Percentiles rank a stretch among this genome's conserved stretches.
These are phyloP conservation scores for Davidsoniella eucalypti DNA, from an alignment of 2,329 filamentous ascomycete genomes.

Conservation along the genomic window DNA sequence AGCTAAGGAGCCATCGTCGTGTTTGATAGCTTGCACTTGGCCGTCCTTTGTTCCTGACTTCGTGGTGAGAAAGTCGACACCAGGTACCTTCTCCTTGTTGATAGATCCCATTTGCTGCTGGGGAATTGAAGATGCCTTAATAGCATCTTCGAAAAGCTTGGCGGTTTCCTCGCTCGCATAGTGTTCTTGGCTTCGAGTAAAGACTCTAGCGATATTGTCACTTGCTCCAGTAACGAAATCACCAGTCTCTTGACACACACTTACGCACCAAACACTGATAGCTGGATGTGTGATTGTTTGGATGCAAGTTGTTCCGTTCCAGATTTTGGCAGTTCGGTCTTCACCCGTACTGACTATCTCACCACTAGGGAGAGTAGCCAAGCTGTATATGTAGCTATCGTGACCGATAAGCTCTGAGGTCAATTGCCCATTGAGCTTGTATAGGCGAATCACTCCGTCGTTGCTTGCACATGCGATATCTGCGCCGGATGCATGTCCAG, in stretches of 20 bases:
- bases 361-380: constrained; percentile 61
- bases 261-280: constrained; percentile 88
- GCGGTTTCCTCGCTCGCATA: constrained; percentile 53
- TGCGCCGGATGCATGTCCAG: constrained; percentile 60
- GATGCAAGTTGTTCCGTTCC: constrained; percentile 66
- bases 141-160: constrained; percentile 62
- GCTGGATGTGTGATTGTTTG: constrained; percentile 96
- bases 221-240: constrained; percentile 92
- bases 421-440: constrained; percentile 63
- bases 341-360: constrained; percentile 85
- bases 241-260: constrained; percentile 63
- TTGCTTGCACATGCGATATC: constrained; percentile 94
- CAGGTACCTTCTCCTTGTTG: constrained; percentile 83
- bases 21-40: constrained; percentile 81
- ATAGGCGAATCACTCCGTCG: constrained; percentile 74
- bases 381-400: constrained; percentile 84
- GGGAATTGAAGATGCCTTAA: constrained; percentile 72
- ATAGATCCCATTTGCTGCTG: constrained; percentile 69
- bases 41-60: constrained; percentile 90
- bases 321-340: constrained; percentile 82
- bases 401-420: constrained; percentile 71
- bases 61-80: constrained; percentile 66
- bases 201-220: constrained; percentile 71
- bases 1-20: constrained; percentile 64
- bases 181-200: constrained; percentile 55